Conservation (phyloP, 2,329 filamentous ascomycete species). For the Monosporascus sp. region DNA sequence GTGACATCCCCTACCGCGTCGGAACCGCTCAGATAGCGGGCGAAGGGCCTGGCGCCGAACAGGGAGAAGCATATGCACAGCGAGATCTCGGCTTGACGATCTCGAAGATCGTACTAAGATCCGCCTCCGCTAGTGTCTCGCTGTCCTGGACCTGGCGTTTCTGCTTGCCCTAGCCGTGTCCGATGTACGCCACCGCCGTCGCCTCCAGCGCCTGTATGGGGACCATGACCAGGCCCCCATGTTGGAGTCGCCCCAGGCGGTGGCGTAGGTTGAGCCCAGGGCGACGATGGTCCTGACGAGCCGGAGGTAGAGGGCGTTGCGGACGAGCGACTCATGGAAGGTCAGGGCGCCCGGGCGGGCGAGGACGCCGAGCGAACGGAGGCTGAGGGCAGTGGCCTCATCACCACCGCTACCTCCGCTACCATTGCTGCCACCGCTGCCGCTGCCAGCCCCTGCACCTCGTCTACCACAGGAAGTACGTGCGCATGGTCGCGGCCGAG, state of each 20-base stretch:
- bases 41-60: slow-evolving; percentile 54
- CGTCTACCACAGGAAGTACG: slow-evolving; percentile 51
- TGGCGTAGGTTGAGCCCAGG: slow-evolving; percentile 60
- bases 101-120: slow-evolving; percentile 1
- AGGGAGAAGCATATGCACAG: slow-evolving; percentile 57
- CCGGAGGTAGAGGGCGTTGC: slow-evolving; percentile 69
- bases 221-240: slow-evolving; percentile 71
- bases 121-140: too few relatives aligned
- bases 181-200: slow-evolving; percentile 59
- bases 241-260: slow-evolving; percentile 68
- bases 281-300: slow-evolving; percentile 59
- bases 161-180: slow-evolving; percentile 55
- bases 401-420: neutral
- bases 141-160: too few relatives aligned
- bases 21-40: slow-evolving; percentile 54
- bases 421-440: neutral
- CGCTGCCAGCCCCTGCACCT: slow-evolving; percentile 16
- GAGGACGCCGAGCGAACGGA: slow-evolving; percentile 43
- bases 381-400: slow-evolving; percentile 28
- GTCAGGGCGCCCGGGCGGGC: slow-evolving; percentile 52
- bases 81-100: too few relatives aligned
- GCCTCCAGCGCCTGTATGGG: slow-evolving; percentile 63
- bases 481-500: slow-evolving; percentile 49
- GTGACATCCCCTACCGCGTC: slow-evolving; percentile 54
- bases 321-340: slow-evolving; percentile 55